Base-by-base conservation (phyloP, 2,329 filamentous ascomycete genomes). In the Karstenula rhodostoma region DNA sequence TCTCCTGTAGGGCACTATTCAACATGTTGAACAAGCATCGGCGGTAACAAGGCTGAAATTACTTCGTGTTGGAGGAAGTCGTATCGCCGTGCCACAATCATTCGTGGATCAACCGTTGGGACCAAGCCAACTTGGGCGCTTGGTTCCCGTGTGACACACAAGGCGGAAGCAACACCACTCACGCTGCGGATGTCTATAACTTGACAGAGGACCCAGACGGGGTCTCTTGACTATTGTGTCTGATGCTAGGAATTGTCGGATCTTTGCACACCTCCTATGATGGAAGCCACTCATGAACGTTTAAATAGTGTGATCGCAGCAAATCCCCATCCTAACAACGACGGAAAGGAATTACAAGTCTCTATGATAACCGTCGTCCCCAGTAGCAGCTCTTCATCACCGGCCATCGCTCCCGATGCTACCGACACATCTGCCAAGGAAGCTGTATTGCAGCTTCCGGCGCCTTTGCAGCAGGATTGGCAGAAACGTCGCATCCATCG, bases 401-500 rank as follows among this genome's bases (percentile, higher is more conserved):
- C 48, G 2, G 48, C 19, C 32, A 19, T 50, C 19, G n/a, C 48
- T 13, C 48, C 48, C 10, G 48, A 37, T 50, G 48, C 29, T 22
- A 23, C 15, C 27, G 19, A 13, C 17, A 15, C 35, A 25, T 15
- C 17, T 29, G 48, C 19, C 9, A 19, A 12, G 27, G 15, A 22
- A 13, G 35, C 23, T 15, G 15, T n/a, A 6, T 27, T 42, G 22
- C 50, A 40, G 32, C 50, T 53, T 23, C n/a, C 32, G 7, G 33
- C 3, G 5, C 50, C 50, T 33, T 27, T 53, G 19, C 32, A 53
- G 50, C 44, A 47, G 17, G 44, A n/a, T 7, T 47, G 44, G 44
- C 22, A 27, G 22, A 37, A 56, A 22, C 53, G 43, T 1, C 43
- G 32, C 8, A 48, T 63, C 35, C 58, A 56, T 29, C 47, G 58